Percentiles rank a stretch among this genome's conserved stretches.
Evolutionary conservation across 768 basidiomycete species (phyloP).

Genomic region (Suillus bovinus): DNA sequence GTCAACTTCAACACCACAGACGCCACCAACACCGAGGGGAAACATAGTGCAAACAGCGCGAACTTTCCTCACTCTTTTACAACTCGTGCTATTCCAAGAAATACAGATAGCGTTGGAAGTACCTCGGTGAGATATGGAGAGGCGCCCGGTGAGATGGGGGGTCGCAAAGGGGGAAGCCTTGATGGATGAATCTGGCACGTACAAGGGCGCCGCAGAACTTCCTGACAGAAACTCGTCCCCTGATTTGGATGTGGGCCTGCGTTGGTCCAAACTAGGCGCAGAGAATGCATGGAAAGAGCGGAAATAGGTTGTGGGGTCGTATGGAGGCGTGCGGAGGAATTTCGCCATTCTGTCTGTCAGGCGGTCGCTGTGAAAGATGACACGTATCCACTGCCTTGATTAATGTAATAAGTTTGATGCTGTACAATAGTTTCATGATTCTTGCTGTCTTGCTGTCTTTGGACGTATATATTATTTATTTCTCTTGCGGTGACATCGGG

Average conservation of each 20-base stretch:
- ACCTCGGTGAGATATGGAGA: constrained; percentile 42
- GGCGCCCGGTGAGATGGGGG: constrained; percentile 50
- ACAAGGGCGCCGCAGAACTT: constrained; percentile 37
- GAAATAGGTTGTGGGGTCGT: constrained; percentile 32
- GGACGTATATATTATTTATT: background rate
- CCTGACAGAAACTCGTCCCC: constrained; percentile 50
- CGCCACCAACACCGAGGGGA: constrained; percentile 37
- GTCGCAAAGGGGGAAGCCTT: constrained; percentile 41
- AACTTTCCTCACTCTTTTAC: constrained; percentile 45
- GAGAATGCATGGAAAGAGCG: constrained; percentile 50
- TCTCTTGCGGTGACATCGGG: background rate
- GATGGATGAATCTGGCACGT: constrained; percentile 44
- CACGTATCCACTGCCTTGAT: background rate
- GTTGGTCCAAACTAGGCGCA: constrained; percentile 47
- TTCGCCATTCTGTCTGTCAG: constrained; percentile 7
- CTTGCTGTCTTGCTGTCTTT: background rate
- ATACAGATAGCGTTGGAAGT: constrained; percentile 48
- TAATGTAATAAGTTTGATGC: constrained; percentile 8
- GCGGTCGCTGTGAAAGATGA: background rate
- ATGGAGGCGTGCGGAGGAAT: constrained; percentile 6
- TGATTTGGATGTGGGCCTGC: constrained; percentile 41
- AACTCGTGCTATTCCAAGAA: constrained; percentile 41
- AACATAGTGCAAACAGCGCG: constrained; percentile 46
- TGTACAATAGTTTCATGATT: constrained; percentile 24
- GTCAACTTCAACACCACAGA: constrained; percentile 43